A percentile compares a stretch with the other conserved stretches of the same genome.
phyloP scores from a whole-genome alignment of 768 basidiomycete genomes.

The Brasilioporus rufonigricans region DNA sequence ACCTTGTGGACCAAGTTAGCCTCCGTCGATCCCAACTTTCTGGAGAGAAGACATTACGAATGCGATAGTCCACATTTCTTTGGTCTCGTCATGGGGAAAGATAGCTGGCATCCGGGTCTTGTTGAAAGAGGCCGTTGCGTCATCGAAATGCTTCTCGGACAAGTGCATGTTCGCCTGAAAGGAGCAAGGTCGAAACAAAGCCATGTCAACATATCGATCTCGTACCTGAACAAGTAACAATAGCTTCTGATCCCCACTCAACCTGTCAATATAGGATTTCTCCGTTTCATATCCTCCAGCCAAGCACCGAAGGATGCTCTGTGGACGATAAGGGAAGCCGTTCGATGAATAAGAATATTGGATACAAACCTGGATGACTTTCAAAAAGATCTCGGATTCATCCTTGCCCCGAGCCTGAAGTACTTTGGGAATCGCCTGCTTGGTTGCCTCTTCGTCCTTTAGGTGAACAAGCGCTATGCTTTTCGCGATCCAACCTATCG shows the following conservation, averaged over 20 bases:
- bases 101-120: constrained; percentile 7
- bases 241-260: constrained; percentile 1
- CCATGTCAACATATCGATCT: background rate
- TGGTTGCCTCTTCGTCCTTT: background rate
- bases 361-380: constrained; percentile 12
- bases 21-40: background rate
- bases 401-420: background rate
- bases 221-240: constrained; percentile 15
- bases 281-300: constrained; percentile 7
- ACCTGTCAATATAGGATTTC: background rate
- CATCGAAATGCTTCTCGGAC: background rate
- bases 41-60: constrained; percentile 6
- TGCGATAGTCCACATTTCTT: constrained; percentile 13
- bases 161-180: constrained; percentile 18
- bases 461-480: constrained; percentile 6
- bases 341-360: background rate
- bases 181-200: background rate
- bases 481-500: constrained; percentile 18
- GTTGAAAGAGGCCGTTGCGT: constrained; percentile 7
- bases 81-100: constrained; percentile 12
- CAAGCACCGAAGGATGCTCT: constrained; percentile 14
- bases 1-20: constrained; percentile 7
- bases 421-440: background rate
- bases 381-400: constrained; percentile 1
- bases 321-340: background rate